A percentile compares a stretch with the other conserved stretches of the same genome.
Conservation (phyloP, 2,329 filamentous ascomycete genomes). For the Thelonectria discophora region DNA sequence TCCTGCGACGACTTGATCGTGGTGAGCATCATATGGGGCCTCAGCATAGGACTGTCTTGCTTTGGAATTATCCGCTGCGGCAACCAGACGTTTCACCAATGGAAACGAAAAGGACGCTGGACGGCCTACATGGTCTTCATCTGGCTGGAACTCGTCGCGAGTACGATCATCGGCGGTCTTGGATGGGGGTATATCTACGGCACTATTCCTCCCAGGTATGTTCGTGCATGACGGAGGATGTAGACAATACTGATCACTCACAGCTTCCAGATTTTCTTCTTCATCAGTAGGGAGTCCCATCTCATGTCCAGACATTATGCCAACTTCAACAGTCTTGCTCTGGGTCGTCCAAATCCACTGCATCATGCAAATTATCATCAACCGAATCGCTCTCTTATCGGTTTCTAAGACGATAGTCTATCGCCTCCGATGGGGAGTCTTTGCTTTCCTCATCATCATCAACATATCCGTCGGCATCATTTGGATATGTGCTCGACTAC, state of each 20-base stretch:
- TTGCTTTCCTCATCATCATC: slow-evolving; percentile 52
- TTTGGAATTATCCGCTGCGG: slow-evolving; percentile 47
- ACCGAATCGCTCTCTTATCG: slow-evolving; percentile 57
- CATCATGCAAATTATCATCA: slow-evolving; percentile 62
- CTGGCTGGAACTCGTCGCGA: slow-evolving; percentile 51
- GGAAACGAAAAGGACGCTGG: slow-evolving; percentile 44
- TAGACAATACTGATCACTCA: slow-evolving; percentile 13
- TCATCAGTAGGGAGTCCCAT: slow-evolving; percentile 34
- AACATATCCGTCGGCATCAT: slow-evolving; percentile 61
- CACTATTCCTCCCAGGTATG: slow-evolving; percentile 42
- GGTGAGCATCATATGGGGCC: slow-evolving; percentile 50
- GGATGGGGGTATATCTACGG: slow-evolving; percentile 49
- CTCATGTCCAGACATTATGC: background rate
- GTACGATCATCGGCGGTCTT: slow-evolving; percentile 46
- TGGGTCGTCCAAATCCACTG: slow-evolving; percentile 52
- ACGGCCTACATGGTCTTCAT: slow-evolving; percentile 52
- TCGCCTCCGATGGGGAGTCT: slow-evolving; percentile 55
- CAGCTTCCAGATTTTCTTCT: slow-evolving; percentile 43
- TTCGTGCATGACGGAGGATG: background rate
- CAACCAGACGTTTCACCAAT: slow-evolving; percentile 47
- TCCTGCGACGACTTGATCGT: slow-evolving; percentile 44
- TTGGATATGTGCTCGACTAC: slow-evolving; percentile 59
- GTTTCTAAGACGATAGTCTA: slow-evolving; percentile 48
- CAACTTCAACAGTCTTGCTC: slow-evolving; percentile 36
- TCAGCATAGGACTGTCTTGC: slow-evolving; percentile 48